These are phyloP conservation scores for Calonectria pauciramosa DNA, from an alignment of 2,329 filamentous ascomycete genomes.

Conservation along the genomic window DNA sequence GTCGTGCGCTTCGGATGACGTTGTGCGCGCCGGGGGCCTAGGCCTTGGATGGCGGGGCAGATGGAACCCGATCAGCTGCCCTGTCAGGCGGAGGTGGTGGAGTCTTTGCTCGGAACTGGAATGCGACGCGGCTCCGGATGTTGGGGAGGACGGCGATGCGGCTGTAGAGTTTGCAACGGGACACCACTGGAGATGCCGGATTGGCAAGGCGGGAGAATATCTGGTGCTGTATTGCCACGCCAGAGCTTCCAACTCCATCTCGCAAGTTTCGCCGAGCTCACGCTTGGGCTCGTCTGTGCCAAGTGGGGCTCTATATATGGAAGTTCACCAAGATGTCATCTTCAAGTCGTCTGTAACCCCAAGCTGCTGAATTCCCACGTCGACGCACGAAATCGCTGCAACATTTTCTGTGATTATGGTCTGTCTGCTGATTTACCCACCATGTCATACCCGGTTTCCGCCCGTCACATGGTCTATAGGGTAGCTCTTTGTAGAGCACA, in stretches of 20 bases:
- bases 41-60: slow-evolving; percentile 22
- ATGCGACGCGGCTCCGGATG: background rate
- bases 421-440: background rate
- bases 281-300: slow-evolving; percentile 3
- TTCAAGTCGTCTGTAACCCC: background rate
- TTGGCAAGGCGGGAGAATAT: background rate
- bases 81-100: background rate
- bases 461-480: background rate
- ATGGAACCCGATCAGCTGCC: slow-evolving; percentile 14
- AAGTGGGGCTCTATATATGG: slow-evolving; percentile 18
- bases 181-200: background rate
- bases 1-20: slow-evolving; percentile 22
- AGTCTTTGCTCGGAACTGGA: background rate
- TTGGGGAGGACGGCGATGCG: background rate
- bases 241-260: slow-evolving; percentile 8
- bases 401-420: background rate
- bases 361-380: background rate
- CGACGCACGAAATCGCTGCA: background rate
- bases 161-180: background rate
- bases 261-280: slow-evolving; percentile 27
- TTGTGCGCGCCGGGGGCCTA: slow-evolving; percentile 19
- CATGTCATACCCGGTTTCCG: background rate
- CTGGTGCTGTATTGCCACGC: background rate
- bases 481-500: background rate
- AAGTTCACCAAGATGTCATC: slow-evolving; percentile 13